Percentiles rank a stretch among this genome's conserved stretches.
These are phyloP conservation scores for Blepharisma japonicum DNA, from an alignment of 73 alveolate species.

Conservation along the genomic window DNA sequence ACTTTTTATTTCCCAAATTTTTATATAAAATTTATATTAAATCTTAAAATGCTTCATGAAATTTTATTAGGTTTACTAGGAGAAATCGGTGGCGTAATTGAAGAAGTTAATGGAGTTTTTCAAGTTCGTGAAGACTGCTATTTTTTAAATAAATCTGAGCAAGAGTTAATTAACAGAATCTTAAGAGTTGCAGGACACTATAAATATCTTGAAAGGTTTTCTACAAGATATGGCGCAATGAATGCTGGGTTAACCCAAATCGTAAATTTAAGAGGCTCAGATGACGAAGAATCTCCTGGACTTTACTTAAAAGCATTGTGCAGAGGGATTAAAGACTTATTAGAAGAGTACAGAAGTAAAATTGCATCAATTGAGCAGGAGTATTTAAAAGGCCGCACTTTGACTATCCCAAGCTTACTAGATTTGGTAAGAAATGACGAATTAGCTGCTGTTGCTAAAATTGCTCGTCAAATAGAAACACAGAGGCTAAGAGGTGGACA, in stretches of 20 bases:
- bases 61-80: slow-evolving; percentile 58
- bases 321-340: slow-evolving; percentile 55
- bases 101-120: slow-evolving; percentile 40
- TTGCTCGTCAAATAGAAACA: slow-evolving; percentile 47
- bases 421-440: slow-evolving; percentile 40
- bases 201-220: slow-evolving; percentile 42
- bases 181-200: slow-evolving; percentile 43
- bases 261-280: slow-evolving; percentile 16
- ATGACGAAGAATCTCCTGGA: slow-evolving; percentile 36
- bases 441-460: slow-evolving; percentile 42
- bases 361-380: slow-evolving; percentile 61
- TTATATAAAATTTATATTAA: slow-evolving; percentile 1
- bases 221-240: slow-evolving; percentile 4
- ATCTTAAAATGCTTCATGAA: slow-evolving; percentile 65
- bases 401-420: slow-evolving; percentile 44
- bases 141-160: slow-evolving; percentile 53
- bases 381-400: slow-evolving; percentile 43
- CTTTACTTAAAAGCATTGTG: slow-evolving; percentile 65
- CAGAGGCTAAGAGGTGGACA: slow-evolving; percentile 61
- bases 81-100: slow-evolving; percentile 57
- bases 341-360: slow-evolving; percentile 47
- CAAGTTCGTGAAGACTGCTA: slow-evolving; percentile 44
- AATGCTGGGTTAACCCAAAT: neutral
- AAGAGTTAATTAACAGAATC: slow-evolving; percentile 52
- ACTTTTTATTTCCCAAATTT: too few relatives aligned